Conservation (phyloP, 225 moss, liverwort and hornwort genomes). For the Rhytidiadelphus loreus region DNA sequence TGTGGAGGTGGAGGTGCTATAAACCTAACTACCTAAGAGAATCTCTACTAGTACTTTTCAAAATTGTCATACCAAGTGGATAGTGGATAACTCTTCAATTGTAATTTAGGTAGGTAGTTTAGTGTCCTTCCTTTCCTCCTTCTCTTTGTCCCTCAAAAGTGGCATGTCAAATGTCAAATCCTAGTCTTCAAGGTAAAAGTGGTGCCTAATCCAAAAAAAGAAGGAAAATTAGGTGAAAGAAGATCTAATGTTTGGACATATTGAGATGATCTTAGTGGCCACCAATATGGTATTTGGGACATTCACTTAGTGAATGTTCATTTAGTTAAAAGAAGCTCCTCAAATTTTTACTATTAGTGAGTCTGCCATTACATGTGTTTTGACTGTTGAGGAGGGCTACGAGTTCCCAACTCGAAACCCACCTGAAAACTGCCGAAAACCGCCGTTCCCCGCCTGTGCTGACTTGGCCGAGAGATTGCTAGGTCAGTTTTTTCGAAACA, state of each 20-base stretch:
- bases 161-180: neutral
- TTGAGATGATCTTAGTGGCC: neutral
- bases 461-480: too few species aligned
- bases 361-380: too few species aligned
- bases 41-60: fast-evolving
- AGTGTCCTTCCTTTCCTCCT: fast-evolving
- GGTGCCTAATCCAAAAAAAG: neutral
- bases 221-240: neutral
- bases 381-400: too few species aligned
- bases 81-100: neutral
- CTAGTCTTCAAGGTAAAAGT: too few species aligned
- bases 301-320: too few species aligned
- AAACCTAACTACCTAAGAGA: neutral
- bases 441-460: too few species aligned
- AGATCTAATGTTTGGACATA: fast-evolving
- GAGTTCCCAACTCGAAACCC: too few species aligned
- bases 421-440: too few species aligned
- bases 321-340: neutral
- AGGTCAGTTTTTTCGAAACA: too few species aligned
- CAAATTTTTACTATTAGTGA: fast-evolving
- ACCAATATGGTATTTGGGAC: neutral
- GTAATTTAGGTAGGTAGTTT: neutral
- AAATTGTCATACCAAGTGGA: neutral
- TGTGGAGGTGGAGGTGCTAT: neutral
- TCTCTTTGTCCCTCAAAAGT: neutral